phyloP scores from a whole-genome alignment of 164 flowering plant genomes.

The Hamamelis virginiana region DNA sequence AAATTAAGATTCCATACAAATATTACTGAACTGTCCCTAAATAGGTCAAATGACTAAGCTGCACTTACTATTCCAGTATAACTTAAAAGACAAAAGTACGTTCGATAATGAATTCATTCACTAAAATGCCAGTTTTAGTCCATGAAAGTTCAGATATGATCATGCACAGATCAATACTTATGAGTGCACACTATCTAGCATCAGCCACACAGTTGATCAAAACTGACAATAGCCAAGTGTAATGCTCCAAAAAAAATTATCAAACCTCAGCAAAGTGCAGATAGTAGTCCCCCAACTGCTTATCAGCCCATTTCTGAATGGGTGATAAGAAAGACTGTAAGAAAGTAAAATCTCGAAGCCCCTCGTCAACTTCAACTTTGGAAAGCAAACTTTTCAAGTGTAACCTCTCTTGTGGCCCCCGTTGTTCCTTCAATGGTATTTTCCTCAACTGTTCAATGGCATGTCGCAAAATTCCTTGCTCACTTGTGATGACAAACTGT shows the following conservation, averaged over 20 bases:
- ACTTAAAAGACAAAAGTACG: neutral
- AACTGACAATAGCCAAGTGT: neutral
- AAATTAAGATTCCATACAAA: neutral
- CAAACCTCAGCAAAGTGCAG: constrained; percentile 79
- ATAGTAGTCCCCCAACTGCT: constrained; percentile 85
- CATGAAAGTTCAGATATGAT: neutral
- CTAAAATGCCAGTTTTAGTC: neutral
- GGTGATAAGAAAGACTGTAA: constrained; percentile 81
- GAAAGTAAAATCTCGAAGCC: constrained; percentile 60
- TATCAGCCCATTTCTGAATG: constrained; percentile 88
- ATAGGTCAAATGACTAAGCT: no score
- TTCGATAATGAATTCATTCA: neutral
- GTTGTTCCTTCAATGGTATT: constrained; percentile 87
- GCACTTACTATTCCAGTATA: neutral
- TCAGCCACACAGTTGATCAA: neutral
- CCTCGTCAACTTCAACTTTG: constrained; percentile 59
- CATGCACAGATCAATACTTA: neutral
- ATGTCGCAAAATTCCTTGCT: constrained; percentile 64
- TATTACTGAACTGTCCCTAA: no score
- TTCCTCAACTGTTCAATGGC: constrained; percentile 79
- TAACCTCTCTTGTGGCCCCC: constrained; percentile 86
- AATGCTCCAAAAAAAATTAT: neutral
- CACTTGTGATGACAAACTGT: constrained; percentile 86
- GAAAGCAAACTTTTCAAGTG: constrained; percentile 75
- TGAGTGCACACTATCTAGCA: neutral